Evolutionary conservation across 495 filamentous ascomycete genomes (phyloP).

Genomic region (Aspergillus diversus): DNA sequence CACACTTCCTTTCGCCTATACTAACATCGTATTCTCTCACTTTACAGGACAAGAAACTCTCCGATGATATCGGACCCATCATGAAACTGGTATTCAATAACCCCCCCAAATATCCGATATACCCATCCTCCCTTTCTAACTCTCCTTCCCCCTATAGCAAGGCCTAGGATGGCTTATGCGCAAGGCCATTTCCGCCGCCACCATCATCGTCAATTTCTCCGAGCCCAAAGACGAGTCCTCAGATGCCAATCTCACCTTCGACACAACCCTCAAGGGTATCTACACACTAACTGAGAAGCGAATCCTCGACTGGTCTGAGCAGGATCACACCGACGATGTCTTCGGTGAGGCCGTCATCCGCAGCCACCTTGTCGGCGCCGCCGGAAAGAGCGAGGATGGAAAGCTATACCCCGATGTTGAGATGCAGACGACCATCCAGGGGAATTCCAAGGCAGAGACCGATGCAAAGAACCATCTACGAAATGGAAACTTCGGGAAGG

Average conservation of each 20-base stretch:
- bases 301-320: neutral
- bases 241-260: neutral
- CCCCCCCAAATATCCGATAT: too few species aligned
- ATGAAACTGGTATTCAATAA: neutral
- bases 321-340: slow-evolving; percentile 5
- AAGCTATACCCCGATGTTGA: neutral
- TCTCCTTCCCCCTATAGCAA: neutral
- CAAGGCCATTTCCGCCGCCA: neutral
- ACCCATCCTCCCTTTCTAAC: too few species aligned
- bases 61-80: slow-evolving; percentile 3
- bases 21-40: neutral
- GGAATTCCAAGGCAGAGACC: neutral
- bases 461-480: slow-evolving; percentile 4
- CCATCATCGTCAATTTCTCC: neutral
- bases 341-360: neutral
- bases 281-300: neutral
- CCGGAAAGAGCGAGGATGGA: neutral
- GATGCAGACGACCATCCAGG: neutral
- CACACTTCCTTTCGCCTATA: neutral
- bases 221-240: neutral
- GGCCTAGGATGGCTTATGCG: neutral
- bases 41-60: neutral
- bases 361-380: neutral
- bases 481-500: neutral
- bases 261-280: neutral